These are phyloP conservation scores for Mentha longifolia DNA, from an alignment of 257 asterid species.

Conservation along the genomic window DNA sequence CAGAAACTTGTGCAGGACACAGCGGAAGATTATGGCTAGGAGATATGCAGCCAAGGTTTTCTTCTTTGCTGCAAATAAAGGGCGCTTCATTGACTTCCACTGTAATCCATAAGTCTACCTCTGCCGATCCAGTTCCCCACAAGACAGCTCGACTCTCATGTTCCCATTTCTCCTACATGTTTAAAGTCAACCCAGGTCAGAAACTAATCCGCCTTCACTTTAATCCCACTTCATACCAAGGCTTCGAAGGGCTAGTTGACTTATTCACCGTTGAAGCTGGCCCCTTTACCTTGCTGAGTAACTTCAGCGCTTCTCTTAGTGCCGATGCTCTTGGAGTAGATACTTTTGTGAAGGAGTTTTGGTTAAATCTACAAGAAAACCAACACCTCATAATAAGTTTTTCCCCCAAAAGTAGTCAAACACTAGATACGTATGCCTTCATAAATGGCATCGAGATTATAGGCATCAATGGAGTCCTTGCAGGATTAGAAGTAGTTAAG, in stretches of 20 bases:
- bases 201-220: constrained; percentile 37
- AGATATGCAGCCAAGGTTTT: constrained; percentile 32
- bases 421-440: background rate
- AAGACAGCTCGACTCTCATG: constrained; percentile 38
- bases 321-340: too few species aligned
- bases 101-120: too few species aligned
- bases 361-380: too few species aligned
- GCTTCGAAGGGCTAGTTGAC: constrained; percentile 26
- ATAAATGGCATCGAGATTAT: too few species aligned
- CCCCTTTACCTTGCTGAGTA: constrained; percentile 31
- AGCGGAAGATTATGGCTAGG: constrained; percentile 55
- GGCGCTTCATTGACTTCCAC: constrained; percentile 53
- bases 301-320: too few species aligned
- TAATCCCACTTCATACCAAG: constrained; percentile 24
- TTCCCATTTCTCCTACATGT: constrained; percentile 34
- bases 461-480: constrained; percentile 30
- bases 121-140: constrained; percentile 35
- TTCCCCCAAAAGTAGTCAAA: too few species aligned
- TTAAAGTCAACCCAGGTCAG: constrained; percentile 40
- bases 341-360: too few species aligned
- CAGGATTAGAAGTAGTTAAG: constrained; percentile 53
- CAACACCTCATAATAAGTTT: too few species aligned
- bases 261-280: constrained; percentile 41
- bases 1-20: constrained; percentile 34
- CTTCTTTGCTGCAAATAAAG: constrained; percentile 34